Conservation (phyloP, 768 basidiomycete species). For the Hypholoma sublateritium region DNA sequence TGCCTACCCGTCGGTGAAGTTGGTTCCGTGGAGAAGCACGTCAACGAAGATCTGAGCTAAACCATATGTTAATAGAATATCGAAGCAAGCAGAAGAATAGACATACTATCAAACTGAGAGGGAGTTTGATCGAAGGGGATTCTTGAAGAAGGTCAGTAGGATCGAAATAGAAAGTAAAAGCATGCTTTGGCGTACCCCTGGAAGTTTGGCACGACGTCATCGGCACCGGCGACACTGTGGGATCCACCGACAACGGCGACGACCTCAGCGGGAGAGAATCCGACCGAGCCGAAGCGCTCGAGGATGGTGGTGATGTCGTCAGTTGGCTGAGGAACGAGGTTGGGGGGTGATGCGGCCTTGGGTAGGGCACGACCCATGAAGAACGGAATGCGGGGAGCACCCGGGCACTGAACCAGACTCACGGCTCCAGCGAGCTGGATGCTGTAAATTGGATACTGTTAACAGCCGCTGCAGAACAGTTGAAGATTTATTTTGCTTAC, state of each 20-base stretch:
- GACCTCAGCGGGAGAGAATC: constrained; percentile 33
- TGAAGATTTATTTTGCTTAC: constrained; percentile 31
- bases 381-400: constrained; percentile 41
- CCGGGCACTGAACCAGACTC: constrained; percentile 40
- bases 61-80: background rate
- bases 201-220: constrained; percentile 6
- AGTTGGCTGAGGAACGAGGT: constrained; percentile 15
- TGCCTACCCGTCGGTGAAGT: background rate
- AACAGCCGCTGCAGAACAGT: background rate
- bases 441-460: constrained; percentile 17
- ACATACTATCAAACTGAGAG: constrained; percentile 34
- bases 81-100: too few species aligned
- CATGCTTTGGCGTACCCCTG: constrained; percentile 2
- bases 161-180: background rate
- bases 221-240: constrained; percentile 18
- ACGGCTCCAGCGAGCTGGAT: constrained; percentile 48
- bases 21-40: background rate
- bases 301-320: constrained; percentile 29
- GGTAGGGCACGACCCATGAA: constrained; percentile 36
- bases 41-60: constrained; percentile 29
- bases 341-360: constrained; percentile 28
- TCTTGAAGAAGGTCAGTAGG: constrained; percentile 19
- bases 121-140: constrained; percentile 42
- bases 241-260: constrained; percentile 32
- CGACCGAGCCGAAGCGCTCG: constrained; percentile 33